Base-by-base conservation (phyloP, 2,329 filamentous ascomycete species). In the Hypomyces perniciosus region DNA sequence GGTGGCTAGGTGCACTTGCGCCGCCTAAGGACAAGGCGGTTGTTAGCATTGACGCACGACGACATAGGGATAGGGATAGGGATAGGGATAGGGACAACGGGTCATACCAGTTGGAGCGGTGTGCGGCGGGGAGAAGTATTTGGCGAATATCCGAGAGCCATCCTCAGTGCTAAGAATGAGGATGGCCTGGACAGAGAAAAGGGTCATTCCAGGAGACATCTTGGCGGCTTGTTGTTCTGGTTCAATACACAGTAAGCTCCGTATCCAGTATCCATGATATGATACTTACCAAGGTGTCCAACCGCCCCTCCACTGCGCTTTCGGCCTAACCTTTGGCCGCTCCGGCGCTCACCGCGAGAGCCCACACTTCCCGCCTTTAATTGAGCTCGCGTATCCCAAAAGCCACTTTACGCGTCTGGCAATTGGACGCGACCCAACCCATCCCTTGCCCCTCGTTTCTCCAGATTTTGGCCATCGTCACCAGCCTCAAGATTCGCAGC, bases 91-190 rank as follows among this genome's bases (percentile, higher is more conserved):
- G 35, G 12, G 6, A 7, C 42, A 29, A 41, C 33, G 8, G 7
- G 40, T 27, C 55, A 57, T 65, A 70, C 66, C 65, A 51, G 65
- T 59, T 6, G 48, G 52, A 40, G 69, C 68, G 63, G 67, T 68
- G 65, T 74, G 86, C 70, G 69, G 86, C 74, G 70, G 75, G 70
- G 70, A 72, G 78, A 92, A 96, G 81, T 96, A 96, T 77, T 96
- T 96, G 65, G 90, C 83, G 69, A 96, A 90, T 73, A 97, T 88
- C 69, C 92, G 84, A 54, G 87, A 87, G 66, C 88, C 88, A 70
- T 97, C 92, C 72, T 96, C 90, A 55, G 85, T 85, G 64, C 86
- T 83, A 67, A 91, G 84, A 61, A 91, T 83, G 59, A 90, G 78
- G 68, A 91, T 79, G 65, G 87, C 87, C 69, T 88, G 86, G 65